Conservation (phyloP, 768 basidiomycete genomes). For the Hypholoma sublateritium region DNA sequence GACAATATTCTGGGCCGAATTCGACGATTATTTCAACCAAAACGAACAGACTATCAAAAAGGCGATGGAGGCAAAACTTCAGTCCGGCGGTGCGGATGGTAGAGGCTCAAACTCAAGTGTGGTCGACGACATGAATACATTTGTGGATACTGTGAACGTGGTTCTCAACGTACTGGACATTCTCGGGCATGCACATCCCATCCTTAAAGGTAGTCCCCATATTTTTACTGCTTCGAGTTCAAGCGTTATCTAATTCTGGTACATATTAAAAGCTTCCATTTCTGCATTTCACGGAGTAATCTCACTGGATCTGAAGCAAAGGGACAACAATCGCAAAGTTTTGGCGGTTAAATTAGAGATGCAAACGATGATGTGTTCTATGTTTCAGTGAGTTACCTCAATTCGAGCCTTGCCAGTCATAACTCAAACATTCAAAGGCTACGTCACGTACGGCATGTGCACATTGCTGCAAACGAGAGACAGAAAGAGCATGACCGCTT, state of each 20-base stretch:
- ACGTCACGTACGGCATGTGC: conserved; percentile 8
- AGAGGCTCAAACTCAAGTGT: no score
- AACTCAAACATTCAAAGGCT: conserved; percentile 11
- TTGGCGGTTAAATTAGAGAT: conserved; percentile 39
- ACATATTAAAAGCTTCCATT: conserved; percentile 30
- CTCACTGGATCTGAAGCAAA: conserved; percentile 38
- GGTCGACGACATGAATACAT: conserved; percentile 1
- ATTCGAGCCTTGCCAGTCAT: not conserved
- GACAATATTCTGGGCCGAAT: no score
- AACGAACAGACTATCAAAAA: no score
- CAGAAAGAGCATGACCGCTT: conserved; percentile 24
- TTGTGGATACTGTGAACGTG: conserved; percentile 9
- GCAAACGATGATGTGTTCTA: conserved; percentile 41
- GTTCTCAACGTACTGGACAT: conserved; percentile 8
- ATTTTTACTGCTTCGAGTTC: not conserved
- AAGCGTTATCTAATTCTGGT: not conserved
- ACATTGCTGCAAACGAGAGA: conserved; percentile 25
- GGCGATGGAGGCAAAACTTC: no score
- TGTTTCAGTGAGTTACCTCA: conserved; percentile 36
- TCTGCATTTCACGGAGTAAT: conserved; percentile 42
- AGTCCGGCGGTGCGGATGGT: no score
- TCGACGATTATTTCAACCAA: no score
- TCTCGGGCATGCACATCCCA: conserved; percentile 11
- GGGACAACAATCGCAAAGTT: conserved; percentile 45
- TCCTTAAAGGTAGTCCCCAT: conserved; percentile 4